Conservation (phyloP, 768 basidiomycete genomes). For the Solioccasus polychromus region DNA sequence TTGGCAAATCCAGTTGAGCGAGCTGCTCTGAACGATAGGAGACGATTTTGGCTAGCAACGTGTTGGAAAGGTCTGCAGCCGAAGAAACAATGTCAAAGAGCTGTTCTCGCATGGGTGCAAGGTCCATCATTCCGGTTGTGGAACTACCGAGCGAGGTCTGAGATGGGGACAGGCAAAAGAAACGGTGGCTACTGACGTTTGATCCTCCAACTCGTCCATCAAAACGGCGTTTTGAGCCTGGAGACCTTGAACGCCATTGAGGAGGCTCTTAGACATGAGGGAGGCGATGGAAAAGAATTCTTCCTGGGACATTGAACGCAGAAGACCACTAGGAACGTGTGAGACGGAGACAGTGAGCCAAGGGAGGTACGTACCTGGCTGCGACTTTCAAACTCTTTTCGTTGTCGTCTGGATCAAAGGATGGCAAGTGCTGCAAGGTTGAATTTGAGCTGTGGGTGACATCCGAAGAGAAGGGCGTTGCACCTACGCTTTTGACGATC, state of each 20-base stretch:
- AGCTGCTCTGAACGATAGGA: constrained; percentile 77
- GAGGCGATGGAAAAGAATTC: constrained; percentile 66
- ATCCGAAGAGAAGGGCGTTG: constrained; percentile 2
- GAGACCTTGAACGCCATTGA: constrained; percentile 66
- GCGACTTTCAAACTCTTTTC: constrained; percentile 33
- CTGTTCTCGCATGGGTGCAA: constrained; percentile 57
- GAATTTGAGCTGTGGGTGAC: neutral
- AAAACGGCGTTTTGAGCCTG: constrained; percentile 59
- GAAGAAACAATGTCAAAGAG: constrained; percentile 74
- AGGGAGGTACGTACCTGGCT: constrained; percentile 20
- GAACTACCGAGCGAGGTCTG: constrained; percentile 30
- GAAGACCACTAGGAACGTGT: constrained; percentile 31
- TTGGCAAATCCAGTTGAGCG: constrained; percentile 61
- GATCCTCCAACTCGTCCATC: constrained; percentile 51
- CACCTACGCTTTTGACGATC: constrained; percentile 57
- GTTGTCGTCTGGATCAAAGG: constrained; percentile 55
- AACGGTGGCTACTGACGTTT: constrained; percentile 34
- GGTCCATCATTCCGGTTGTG: constrained; percentile 37
- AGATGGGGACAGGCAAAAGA: neutral
- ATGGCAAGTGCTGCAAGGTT: constrained; percentile 52
- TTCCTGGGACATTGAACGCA: constrained; percentile 65
- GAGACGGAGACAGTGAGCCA: constrained; percentile 3
- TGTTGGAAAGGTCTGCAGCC: constrained; percentile 82
- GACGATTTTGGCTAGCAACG: constrained; percentile 77
- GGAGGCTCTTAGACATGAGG: constrained; percentile 55